Evolutionary conservation across 805 yeast species (phyloP).

Genomic region (Metschnikowia proteae): DNA sequence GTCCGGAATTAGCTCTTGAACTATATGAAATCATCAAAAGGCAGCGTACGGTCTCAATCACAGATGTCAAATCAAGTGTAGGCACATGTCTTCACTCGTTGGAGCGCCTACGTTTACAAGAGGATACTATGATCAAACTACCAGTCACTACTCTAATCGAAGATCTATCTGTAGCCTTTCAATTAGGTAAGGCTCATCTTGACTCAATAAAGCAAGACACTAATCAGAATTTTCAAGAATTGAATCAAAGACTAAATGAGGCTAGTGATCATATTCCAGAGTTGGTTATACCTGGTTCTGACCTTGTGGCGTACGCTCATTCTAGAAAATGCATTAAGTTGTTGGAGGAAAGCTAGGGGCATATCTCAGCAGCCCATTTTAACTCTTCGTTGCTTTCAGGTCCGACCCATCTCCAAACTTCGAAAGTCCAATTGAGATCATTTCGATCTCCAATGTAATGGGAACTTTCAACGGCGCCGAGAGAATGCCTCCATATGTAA

Average conservation of each 20-base stretch:
- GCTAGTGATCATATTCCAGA: background rate
- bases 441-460: conserved; percentile 73
- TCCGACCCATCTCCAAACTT: conserved; percentile 71
- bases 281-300: background rate
- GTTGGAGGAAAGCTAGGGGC: background rate
- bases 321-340: background rate
- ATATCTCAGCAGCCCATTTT: background rate
- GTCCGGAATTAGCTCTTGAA: background rate
- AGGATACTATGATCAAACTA: background rate
- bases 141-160: background rate
- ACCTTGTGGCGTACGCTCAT: background rate
- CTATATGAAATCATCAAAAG: background rate
- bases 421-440: conserved; percentile 82
- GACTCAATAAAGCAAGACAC: background rate
- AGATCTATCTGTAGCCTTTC: background rate
- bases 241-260: background rate
- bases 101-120: background rate
- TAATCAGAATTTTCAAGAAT: background rate
- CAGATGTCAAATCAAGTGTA: conserved; percentile 1
- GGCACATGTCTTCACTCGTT: background rate
- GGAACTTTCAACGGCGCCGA: conserved; percentile 56
- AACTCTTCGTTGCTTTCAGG: conserved; percentile 4
- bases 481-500: conserved; percentile 46
- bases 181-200: background rate
- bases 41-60: background rate